Conservation (phyloP, 1,284 basidiomycete species). For the Nidula niveotomentosa region DNA sequence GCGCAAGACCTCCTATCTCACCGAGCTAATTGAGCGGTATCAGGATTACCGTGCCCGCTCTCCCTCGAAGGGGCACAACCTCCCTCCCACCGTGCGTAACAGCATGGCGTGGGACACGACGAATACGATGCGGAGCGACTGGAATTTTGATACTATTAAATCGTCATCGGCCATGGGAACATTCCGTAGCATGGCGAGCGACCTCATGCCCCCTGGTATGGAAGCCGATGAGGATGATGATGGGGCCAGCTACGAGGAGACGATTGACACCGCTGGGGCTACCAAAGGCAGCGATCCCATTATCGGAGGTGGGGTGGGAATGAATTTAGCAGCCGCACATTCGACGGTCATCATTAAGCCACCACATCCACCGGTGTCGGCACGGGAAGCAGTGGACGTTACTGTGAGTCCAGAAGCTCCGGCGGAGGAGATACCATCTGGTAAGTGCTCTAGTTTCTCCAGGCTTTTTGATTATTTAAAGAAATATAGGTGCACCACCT, state of each 20-base stretch:
- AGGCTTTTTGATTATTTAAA: no score
- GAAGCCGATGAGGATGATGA: slow-evolving; percentile 46
- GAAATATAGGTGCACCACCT: slow-evolving; percentile 48
- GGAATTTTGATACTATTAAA: slow-evolving; percentile 94
- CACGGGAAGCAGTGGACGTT: background rate
- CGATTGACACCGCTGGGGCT: slow-evolving; percentile 57
- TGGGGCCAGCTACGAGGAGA: slow-evolving; percentile 41
- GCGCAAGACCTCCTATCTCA: slow-evolving; percentile 78
- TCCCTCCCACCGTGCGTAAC: slow-evolving; percentile 54
- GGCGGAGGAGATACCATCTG: slow-evolving; percentile 34
- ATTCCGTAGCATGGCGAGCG: slow-evolving; percentile 65
- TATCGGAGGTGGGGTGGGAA: slow-evolving; percentile 39
- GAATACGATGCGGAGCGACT: slow-evolving; percentile 82
- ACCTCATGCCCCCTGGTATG: slow-evolving; percentile 60
- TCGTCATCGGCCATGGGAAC: slow-evolving; percentile 74
- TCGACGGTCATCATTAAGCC: slow-evolving; percentile 72
- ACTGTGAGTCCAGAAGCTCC: background rate
- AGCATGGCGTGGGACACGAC: slow-evolving; percentile 64
- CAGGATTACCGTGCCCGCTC: slow-evolving; percentile 66
- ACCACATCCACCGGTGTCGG: slow-evolving; percentile 16
- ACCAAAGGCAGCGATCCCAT: slow-evolving; percentile 63
- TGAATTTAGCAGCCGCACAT: slow-evolving; percentile 55
- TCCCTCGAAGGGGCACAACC: slow-evolving; percentile 53
- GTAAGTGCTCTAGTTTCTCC: slow-evolving; percentile 15
- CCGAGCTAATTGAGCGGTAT: slow-evolving; percentile 84